A percentile compares a stretch with the other conserved stretches of the same genome.
These are phyloP conservation scores for Ascochyta viciae-villosae DNA, from an alignment of 2,329 filamentous ascomycete species.

Conservation along the genomic window DNA sequence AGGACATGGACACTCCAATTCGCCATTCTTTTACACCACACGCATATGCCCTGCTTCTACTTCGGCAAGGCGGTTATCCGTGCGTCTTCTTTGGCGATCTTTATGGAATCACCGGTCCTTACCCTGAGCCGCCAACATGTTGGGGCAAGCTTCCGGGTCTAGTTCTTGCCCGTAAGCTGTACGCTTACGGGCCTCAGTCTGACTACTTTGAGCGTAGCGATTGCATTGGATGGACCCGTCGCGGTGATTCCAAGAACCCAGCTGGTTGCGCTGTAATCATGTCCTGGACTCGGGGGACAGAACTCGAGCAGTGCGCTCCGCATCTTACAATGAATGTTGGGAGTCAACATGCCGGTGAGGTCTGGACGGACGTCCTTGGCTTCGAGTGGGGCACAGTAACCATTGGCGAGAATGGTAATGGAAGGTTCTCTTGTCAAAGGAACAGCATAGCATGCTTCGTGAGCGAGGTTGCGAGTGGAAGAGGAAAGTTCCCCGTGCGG, in stretches of 20 bases:
- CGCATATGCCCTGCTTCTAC: constrained; percentile 72
- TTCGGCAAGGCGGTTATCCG: constrained; percentile 65
- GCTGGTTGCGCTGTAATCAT: constrained; percentile 56
- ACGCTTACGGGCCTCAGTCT: constrained; percentile 67
- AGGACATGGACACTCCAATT: constrained; percentile 63
- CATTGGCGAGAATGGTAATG: constrained; percentile 64
- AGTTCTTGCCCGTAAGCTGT: constrained; percentile 66
- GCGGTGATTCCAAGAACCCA: constrained; percentile 47
- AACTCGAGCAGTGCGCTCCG: neutral
- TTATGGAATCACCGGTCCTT: constrained; percentile 63
- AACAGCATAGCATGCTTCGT: constrained; percentile 12
- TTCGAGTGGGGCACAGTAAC: constrained; percentile 58
- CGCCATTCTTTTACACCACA: constrained; percentile 70
- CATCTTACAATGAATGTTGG: constrained; percentile 63
- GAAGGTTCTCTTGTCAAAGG: constrained; percentile 53
- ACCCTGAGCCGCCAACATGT: constrained; percentile 58
- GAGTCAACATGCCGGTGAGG: constrained; percentile 59
- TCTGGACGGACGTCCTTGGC: constrained; percentile 65
- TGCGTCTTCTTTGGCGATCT: constrained; percentile 73
- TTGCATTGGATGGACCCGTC: constrained; percentile 65
- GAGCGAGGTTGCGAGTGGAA: neutral
- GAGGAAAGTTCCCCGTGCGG: constrained; percentile 8
- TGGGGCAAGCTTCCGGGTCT: constrained; percentile 61
- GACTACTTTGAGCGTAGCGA: constrained; percentile 66
- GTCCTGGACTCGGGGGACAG: constrained; percentile 44